These are phyloP conservation scores for Elaphomyces granulatus DNA, from an alignment of 495 filamentous ascomycete species.

Conservation along the genomic window DNA sequence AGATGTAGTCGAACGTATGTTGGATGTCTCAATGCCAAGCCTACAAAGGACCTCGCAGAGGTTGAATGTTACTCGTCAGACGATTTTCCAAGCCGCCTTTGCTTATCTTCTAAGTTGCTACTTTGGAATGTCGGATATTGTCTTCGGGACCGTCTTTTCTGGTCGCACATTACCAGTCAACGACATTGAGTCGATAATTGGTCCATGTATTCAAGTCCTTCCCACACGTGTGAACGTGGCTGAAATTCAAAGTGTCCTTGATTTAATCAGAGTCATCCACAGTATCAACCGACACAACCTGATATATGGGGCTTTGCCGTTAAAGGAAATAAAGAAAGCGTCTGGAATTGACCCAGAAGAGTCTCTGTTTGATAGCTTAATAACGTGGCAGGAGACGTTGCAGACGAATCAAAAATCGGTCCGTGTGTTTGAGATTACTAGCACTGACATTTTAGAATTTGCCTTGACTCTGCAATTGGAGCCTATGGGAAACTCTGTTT, in stretches of 20 bases:
- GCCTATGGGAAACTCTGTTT: conserved; percentile 30
- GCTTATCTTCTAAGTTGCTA: conserved; percentile 48
- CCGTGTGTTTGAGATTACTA: conserved; percentile 34
- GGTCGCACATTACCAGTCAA: conserved; percentile 53
- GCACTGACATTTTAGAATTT: conserved; percentile 56
- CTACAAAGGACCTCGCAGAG: conserved; percentile 18
- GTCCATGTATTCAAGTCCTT: conserved; percentile 55
- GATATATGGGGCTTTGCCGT: conserved; percentile 39
- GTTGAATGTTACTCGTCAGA: conserved; percentile 28
- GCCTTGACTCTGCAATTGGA: conserved; percentile 57
- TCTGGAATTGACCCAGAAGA: conserved; percentile 33
- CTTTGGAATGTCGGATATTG: conserved; percentile 48
- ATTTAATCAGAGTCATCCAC: conserved; percentile 48
- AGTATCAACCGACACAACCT: conserved; percentile 44
- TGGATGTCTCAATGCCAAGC: conserved; percentile 13
- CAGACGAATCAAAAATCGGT: conserved; percentile 18
- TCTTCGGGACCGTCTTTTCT: conserved; percentile 62
- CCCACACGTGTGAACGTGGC: conserved; percentile 45
- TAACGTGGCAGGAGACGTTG: conserved; percentile 66
- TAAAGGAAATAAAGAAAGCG: conserved; percentile 50
- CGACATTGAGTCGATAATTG: conserved; percentile 53
- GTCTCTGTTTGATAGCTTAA: conserved; percentile 50
- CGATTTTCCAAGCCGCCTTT: conserved; percentile 57
- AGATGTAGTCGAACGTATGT: conserved; percentile 22
- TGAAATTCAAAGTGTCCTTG: conserved; percentile 31